phyloP scores from a whole-genome alignment of 2,329 filamentous ascomycete species.

The Talaromyces sp. region DNA sequence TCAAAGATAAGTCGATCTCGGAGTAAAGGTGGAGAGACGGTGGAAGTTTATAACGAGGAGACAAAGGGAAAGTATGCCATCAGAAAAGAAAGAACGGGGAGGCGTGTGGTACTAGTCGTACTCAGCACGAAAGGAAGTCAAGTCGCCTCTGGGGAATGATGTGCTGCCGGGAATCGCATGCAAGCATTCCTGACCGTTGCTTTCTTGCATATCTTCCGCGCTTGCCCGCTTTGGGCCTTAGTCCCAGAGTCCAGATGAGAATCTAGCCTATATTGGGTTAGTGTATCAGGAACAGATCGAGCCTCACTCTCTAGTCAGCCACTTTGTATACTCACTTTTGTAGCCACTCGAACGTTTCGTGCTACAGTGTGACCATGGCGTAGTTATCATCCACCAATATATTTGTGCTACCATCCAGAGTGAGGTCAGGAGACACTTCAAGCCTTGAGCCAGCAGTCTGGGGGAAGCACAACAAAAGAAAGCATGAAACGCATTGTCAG shows the following conservation, averaged over 20 bases:
- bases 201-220: neutral
- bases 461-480: neutral
- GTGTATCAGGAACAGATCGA: neutral
- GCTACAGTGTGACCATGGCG: neutral
- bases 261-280: neutral
- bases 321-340: no score
- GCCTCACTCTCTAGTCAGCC: neutral
- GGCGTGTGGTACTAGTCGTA: neutral
- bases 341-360: neutral
- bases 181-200: neutral
- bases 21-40: neutral
- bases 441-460: neutral
- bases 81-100: neutral
- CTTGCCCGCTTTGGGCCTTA: neutral
- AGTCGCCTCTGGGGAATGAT: neutral
- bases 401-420: neutral
- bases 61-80: neutral
- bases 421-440: neutral
- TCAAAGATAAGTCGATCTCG: neutral
- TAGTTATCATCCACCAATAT: neutral
- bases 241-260: neutral
- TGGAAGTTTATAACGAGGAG: neutral
- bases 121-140: neutral
- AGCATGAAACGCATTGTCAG: neutral
- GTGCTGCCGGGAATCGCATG: neutral